Evolutionary conservation across 1,139 yeast species (phyloP), one percentile per base, ranked within the genome.

Genomic region (Sporopachydermia cereana): DNA sequence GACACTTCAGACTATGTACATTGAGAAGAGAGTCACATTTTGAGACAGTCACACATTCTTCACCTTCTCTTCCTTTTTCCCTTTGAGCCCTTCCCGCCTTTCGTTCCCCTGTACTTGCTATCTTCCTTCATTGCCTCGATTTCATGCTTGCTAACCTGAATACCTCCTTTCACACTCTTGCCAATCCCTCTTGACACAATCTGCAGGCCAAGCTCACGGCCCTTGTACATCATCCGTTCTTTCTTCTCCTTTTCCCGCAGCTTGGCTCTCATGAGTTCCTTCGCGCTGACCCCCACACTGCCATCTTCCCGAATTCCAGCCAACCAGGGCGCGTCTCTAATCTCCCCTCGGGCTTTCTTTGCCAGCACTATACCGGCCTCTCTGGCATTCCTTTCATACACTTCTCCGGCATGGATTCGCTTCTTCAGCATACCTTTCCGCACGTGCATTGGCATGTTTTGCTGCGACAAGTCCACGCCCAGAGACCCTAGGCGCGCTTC

Each of bases 281-380:
- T 63, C 23, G 91, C 89, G 43, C 82, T 69, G 47, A 86, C 63
- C 50, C 79, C 79, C 48, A 74, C 62, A n/a, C 69, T 58, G 27
- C 66, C 67, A 27, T 72, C 72, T 42, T 56, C 58, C 48, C 61
- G 61, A 1, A 66, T 61, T 51, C 47, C n/a, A 54, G 41, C 3
- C 50, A 48, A 2, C 82, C 81, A 48, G 67, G 66, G 39, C 82
- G 85, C 44, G 69, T 64, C 69, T 56, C 91, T 68, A 48, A 80
- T 66, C 48, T 79, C 74, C 4, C 86, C 88, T 60, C 77, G 79
- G 54, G 69, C 72, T 18, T 72, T 76, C 55, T 71, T 78, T 2
- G 88, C 72, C 45, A 89, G 67, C 21, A 91, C 74, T 49, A 89
- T 84, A 5, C 97, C 97, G 2, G 94, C 95, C 36, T 89, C 89